Evolutionary conservation across 2,329 filamentous ascomycete species (phyloP).

Genomic region (Pleoardoris graminearum): DNA sequence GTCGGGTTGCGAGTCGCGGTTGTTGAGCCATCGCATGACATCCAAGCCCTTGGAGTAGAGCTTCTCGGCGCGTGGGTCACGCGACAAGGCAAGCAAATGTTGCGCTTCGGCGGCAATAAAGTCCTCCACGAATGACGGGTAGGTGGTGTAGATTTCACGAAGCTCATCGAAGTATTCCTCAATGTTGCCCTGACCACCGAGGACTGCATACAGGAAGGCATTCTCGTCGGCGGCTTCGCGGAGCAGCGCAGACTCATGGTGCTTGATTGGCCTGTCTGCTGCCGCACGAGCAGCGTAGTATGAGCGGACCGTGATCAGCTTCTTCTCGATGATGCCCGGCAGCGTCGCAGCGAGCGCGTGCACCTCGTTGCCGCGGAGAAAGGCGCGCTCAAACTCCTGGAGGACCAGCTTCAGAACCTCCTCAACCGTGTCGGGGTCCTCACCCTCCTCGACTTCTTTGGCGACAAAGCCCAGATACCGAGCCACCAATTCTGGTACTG

Average conservation of each 20-base stretch:
- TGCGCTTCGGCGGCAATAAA: constrained; percentile 81
- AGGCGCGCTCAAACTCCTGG: constrained; percentile 95
- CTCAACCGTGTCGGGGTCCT: constrained; percentile 88
- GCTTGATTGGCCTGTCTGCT: constrained; percentile 81
- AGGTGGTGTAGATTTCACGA: constrained; percentile 86
- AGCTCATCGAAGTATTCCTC: constrained; percentile 99
- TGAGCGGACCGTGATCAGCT: constrained; percentile 82
- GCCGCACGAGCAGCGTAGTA: constrained; percentile 91
- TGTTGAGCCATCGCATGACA: constrained; percentile 88
- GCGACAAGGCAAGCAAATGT: constrained; percentile 81
- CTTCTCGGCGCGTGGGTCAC: constrained; percentile 86
- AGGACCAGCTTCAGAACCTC: constrained; percentile 90
- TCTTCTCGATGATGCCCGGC: constrained; percentile 91
- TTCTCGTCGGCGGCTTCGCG: constrained; percentile 82
- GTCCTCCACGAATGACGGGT: constrained; percentile 86
- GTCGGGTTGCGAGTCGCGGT: constrained; percentile 87
- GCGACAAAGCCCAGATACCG: constrained; percentile 92
- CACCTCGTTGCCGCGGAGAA: constrained; percentile 93
- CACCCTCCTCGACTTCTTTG: constrained; percentile 85
- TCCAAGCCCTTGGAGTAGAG: constrained; percentile 97
- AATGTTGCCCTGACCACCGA: constrained; percentile 97
- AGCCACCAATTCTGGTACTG: constrained; percentile 86
- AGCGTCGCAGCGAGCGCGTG: constrained; percentile 85
- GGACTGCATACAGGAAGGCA: constrained; percentile 88
- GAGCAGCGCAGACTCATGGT: constrained; percentile 90